Evolutionary conservation across 306 rosid genomes (phyloP), one percentile per base, ranked within the genome.

Genomic region (Datisca glomerata): DNA sequence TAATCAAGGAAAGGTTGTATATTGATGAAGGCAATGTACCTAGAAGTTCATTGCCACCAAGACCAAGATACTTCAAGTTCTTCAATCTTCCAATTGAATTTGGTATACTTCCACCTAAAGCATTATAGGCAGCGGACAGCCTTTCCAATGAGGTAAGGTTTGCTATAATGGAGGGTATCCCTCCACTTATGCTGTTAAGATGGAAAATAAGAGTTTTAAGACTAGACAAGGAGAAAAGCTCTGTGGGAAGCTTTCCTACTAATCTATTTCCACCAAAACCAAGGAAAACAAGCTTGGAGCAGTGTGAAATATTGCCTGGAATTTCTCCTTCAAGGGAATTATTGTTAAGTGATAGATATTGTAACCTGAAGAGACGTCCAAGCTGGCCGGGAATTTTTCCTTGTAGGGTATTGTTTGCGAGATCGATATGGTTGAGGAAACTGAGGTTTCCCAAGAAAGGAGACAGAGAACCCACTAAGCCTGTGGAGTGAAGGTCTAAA

Each of bases 371-470:
- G 12, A 85, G 70, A 10, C 49, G 54, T 36, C 57, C 35, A 34
- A 85, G 57, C 54, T 80, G 68, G 21, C 52, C 5, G 19, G 94
- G 96, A 41, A 80, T 56, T 5, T 28, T 3, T 39, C 93, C 81
- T 8, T 31, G 36, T 2, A 39, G 17, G 24, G 20, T 17, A 7
- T 39, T 39, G 23, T 39, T 18, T 14, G 2, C 0, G 1, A 17
- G 44, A 18, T 39, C 1, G 4, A 39, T 14, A 39, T 13, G 11
- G 2, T 21, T 15, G 12, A 39, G 44, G 10, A 39, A 39, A 16
- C 21, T 36, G 3, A 43, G 15, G 49, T 43, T 43, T 22, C 49
- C 49, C 7, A 43, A 5, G 12, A 15, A 16, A 16, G 61, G 52
- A 8, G 61, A 44, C 29, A 43, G 13, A 22, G 20, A 13, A 13